Evolutionary conservation across 805 yeast species (phyloP), one percentile per base, ranked within the genome.

Genomic region (Wickerhamomyces strasburgensis): DNA sequence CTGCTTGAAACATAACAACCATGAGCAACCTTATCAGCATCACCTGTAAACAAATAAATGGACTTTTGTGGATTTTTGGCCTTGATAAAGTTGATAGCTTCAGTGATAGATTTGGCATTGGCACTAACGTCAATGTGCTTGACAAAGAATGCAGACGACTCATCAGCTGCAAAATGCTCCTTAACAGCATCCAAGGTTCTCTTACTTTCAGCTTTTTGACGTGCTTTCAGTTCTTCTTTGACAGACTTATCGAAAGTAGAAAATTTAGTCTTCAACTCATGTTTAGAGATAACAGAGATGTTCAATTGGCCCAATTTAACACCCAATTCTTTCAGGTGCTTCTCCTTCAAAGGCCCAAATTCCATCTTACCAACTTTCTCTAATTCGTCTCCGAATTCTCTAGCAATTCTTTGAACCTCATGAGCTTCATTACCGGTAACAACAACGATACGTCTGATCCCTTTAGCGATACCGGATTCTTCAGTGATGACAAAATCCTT

Each of bases 391-490:
- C 72, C 79, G 56, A 80, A 90, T 40, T 82, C 90, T 19, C 58
- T 54, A 35, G 97, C 96, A 47, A 82, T 59, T 59, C 85, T 74
- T 71, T 93, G 96, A 35, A 88, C 97, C 52, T 80, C 90, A 52
- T 76, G 79, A 13, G 98, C 98, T 47, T 80, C 94, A 36, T 76
- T 69, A 33, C 98, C 98, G 14, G 97, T 84, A 35, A 93, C 96
- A 19, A 96, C 98, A 40, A 93, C 96, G 60, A 93, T 84, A 73
- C 99, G 86, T 68, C 99, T 80, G 46, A 88, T 87, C 65, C 99
- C 99, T 69, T 93, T 93, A 43, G 98, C 98, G 62, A 93, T 93
- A 65, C 98, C 98, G 47, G 86, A 77, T 66, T 93, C 99, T 70
- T 93, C 99, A 45, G 83, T 69, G 37, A 93, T 75, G 25, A 93